Evolutionary conservation across 1,284 basidiomycete species (phyloP).

Genomic region (Coniophora puteana): DNA sequence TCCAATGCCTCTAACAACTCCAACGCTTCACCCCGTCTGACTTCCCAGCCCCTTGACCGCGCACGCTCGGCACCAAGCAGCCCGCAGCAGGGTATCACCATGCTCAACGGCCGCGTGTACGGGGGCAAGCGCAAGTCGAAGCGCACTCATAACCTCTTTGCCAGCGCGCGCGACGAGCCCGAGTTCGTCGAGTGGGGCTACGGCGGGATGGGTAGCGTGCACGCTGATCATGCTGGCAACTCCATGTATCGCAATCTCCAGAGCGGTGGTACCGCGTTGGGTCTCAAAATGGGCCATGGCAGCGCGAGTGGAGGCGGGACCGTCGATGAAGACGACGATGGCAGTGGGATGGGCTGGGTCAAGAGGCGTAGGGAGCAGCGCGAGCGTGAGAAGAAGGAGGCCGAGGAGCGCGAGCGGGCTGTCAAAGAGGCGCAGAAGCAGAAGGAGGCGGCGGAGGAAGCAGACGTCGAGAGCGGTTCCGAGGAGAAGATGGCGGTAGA

Average conservation of each 20-base stretch:
- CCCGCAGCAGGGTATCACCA: slow-evolving; percentile 43
- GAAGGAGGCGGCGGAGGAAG: slow-evolving; percentile 18
- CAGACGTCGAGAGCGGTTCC: slow-evolving; percentile 15
- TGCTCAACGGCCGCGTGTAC: slow-evolving; percentile 80
- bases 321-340: slow-evolving; percentile 56
- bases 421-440: slow-evolving; percentile 12
- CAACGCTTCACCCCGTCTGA: no score
- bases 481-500: slow-evolving; percentile 10
- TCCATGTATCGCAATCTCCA: slow-evolving; percentile 29
- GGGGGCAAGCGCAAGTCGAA: slow-evolving; percentile 40
- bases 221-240: slow-evolving; percentile 24
- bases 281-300: slow-evolving; percentile 6
- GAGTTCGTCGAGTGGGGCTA: slow-evolving; percentile 86
- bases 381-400: slow-evolving; percentile 35
- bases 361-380: slow-evolving; percentile 52
- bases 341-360: slow-evolving; percentile 74
- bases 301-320: slow-evolving; percentile 17
- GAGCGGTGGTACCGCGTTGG: slow-evolving; percentile 17
- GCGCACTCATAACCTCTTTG: slow-evolving; percentile 45
- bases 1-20: no score
- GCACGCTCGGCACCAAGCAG: no score
- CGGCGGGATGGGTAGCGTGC: slow-evolving; percentile 77
- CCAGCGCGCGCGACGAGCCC: slow-evolving; percentile 52
- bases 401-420: slow-evolving; percentile 14
- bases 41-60: no score